A percentile compares a stretch with the other conserved stretches of the same genome.
Evolutionary conservation across 2,329 filamentous ascomycete species (phyloP).

Genomic region (Aspergillus chevalieri): DNA sequence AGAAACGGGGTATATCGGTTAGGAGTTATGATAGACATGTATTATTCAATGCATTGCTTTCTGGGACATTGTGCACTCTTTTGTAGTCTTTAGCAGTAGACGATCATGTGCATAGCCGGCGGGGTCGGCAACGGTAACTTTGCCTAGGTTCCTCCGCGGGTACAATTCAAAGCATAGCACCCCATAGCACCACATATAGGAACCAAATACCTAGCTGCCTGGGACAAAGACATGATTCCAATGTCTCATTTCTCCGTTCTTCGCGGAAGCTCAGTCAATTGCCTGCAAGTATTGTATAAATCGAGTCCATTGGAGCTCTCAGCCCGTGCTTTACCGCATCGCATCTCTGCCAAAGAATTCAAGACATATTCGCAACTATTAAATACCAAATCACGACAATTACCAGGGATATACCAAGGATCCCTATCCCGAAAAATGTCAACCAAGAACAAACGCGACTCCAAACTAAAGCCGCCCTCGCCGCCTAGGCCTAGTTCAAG

Average conservation of each 20-base stretch:
- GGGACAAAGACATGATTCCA: background rate
- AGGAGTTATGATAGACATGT: slow-evolving; percentile 22
- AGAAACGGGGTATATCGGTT: slow-evolving; percentile 25
- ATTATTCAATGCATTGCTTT: slow-evolving; percentile 4
- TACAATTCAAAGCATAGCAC: no score
- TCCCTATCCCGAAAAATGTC: slow-evolving; percentile 16
- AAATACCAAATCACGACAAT: no score
- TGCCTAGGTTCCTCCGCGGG: no score
- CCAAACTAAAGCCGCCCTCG: slow-evolving; percentile 33
- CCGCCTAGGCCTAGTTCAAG: slow-evolving; percentile 60
- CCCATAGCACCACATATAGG: no score
- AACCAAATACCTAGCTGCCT: no score
- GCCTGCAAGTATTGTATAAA: background rate
- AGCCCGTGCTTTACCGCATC: background rate
- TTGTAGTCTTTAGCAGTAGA: background rate
- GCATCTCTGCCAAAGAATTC: background rate
- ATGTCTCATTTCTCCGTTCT: no score
- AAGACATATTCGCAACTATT: no score
- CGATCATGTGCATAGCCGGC: no score
- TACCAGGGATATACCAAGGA: background rate
- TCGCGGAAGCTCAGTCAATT: no score
- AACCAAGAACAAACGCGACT: slow-evolving; percentile 9
- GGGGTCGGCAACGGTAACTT: no score
- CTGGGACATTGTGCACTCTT: slow-evolving; percentile 3
- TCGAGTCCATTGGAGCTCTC: background rate